Evolutionary conservation across 192 early-diverging fungal genomes (phyloP).

Genomic region (Mortierella antarctica): DNA sequence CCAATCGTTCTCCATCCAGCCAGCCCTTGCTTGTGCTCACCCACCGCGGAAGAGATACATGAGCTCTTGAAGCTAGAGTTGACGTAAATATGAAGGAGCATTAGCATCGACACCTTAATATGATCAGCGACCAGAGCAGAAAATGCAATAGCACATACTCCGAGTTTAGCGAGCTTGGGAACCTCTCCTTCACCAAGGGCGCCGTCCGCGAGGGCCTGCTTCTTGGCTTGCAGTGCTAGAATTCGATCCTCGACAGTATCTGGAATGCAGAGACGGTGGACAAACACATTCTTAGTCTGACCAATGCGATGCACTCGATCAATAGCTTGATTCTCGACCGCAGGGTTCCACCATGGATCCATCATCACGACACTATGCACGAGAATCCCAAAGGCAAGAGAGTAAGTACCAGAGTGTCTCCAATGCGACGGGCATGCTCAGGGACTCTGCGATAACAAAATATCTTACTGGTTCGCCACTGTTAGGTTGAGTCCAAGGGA

Average conservation of each 20-base stretch:
- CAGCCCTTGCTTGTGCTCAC: background rate
- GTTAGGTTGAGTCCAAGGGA: conserved; percentile 78
- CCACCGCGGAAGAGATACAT: conserved; percentile 38
- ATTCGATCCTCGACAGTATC: conserved; percentile 81
- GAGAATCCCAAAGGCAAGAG: background rate
- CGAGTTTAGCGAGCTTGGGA: conserved; percentile 46
- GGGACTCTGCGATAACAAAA: background rate
- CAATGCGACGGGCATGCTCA: background rate
- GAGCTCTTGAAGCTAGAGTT: conserved; percentile 34
- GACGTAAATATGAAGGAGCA: background rate
- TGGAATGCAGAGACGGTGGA: conserved; percentile 70
- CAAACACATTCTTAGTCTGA: conserved; percentile 68
- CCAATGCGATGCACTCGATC: conserved; percentile 84
- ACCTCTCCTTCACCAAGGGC: conserved; percentile 53
- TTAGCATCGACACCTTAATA: background rate
- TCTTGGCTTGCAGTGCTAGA: conserved; percentile 69
- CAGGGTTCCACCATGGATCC: conserved; percentile 88
- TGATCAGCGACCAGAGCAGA: background rate
- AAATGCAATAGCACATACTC: conserved; percentile 17
- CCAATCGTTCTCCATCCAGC: no score
- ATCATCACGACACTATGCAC: conserved; percentile 71
- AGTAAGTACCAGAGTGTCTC: background rate
- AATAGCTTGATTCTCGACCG: conserved; percentile 70
- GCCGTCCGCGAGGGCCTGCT: conserved; percentile 55
- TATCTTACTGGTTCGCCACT: conserved; percentile 65